Conservation (phyloP, 1,284 basidiomycete genomes). For the Sporisorium scitamineum region DNA sequence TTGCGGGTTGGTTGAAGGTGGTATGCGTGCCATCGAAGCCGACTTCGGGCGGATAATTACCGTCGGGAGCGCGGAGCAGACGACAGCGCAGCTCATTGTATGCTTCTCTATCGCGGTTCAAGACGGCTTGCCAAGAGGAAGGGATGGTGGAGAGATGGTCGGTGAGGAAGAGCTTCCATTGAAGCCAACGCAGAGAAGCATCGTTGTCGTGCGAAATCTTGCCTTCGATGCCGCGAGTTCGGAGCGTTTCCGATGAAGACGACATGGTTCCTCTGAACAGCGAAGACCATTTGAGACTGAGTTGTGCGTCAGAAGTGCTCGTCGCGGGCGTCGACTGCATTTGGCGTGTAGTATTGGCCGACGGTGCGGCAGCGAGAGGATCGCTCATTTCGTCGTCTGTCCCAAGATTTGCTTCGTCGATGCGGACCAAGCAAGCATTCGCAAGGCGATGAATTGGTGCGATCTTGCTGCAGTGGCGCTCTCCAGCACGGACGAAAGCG, state of each 20-base stretch:
- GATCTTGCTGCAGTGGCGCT: not conserved
- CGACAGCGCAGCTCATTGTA: constrained; percentile 42
- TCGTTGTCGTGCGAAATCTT: constrained; percentile 16
- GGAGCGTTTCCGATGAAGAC: constrained; percentile 23
- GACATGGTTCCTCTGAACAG: constrained; percentile 17
- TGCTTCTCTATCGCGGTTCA: constrained; percentile 37
- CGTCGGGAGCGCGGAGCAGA: constrained; percentile 51
- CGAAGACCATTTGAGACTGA: constrained; percentile 19
- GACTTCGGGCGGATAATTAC: constrained; percentile 52
- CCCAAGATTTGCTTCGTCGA: not conserved
- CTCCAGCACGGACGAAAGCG: not conserved
- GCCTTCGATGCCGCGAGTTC: constrained; percentile 21
- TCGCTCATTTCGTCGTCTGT: constrained; percentile 26
- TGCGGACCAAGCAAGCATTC: constrained; percentile 1
- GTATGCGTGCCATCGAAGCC: constrained; percentile 38
- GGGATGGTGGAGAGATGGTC: constrained; percentile 45
- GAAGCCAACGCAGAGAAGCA: constrained; percentile 47
- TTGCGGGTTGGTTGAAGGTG: not conserved
- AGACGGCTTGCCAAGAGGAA: constrained; percentile 43
- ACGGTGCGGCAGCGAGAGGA: constrained; percentile 29
- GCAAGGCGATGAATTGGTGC: not conserved
- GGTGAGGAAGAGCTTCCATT: constrained; percentile 50
- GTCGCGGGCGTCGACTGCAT: not conserved
- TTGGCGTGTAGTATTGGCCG: constrained; percentile 10
- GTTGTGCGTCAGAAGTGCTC: constrained; percentile 7